Percentiles rank a stretch among this genome's conserved stretches.
Evolutionary conservation across 2,329 filamentous ascomycete genomes (phyloP).

Genomic region (Dendryphion nanum): DNA sequence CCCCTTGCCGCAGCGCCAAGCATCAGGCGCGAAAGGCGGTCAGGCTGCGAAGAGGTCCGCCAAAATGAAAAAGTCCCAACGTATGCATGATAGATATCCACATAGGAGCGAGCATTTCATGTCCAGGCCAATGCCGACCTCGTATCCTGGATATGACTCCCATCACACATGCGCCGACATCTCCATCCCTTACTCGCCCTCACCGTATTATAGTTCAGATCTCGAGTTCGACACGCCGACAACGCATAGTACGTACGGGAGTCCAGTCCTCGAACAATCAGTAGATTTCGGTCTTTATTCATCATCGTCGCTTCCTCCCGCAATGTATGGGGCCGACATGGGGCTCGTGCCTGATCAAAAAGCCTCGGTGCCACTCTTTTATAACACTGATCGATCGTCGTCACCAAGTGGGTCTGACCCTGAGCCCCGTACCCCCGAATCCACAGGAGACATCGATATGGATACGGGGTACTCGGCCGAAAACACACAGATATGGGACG

Average conservation of each 20-base stretch:
- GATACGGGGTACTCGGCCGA: no score
- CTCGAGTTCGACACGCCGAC: neutral
- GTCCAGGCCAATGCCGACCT: neutral
- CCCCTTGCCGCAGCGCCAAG: neutral
- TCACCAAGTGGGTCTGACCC: neutral
- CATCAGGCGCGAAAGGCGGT: neutral
- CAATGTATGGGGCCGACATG: no score
- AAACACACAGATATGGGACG: no score
- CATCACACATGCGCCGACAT: neutral
- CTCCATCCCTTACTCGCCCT: neutral
- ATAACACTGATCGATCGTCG: neutral
- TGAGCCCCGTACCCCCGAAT: slow-evolving; percentile 4
- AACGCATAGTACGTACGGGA: neutral
- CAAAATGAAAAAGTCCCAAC: neutral
- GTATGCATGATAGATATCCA: neutral
- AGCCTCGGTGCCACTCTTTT: no score
- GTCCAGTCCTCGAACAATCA: neutral
- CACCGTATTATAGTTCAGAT: neutral
- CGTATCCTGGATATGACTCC: neutral
- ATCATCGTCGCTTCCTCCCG: neutral
- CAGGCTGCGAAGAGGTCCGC: neutral
- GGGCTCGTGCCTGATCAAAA: no score
- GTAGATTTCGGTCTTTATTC: neutral
- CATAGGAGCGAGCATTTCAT: neutral
- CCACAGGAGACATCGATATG: slow-evolving; percentile 2